Evolutionary conservation across 441 rosid species (phyloP).

Genomic region (Populus hybrid): DNA sequence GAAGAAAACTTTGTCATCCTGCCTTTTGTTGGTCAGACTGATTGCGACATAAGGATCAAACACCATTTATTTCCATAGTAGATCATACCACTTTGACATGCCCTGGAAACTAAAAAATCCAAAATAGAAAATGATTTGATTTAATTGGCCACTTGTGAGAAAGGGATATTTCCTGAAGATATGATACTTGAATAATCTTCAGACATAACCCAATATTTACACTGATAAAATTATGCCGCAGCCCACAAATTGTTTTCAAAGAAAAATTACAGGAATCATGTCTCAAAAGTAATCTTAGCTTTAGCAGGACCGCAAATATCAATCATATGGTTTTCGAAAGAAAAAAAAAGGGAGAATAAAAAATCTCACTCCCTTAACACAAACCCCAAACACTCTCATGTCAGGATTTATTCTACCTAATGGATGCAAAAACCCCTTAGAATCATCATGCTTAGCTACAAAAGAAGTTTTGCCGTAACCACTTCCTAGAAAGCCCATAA

Average conservation of each 20-base stretch:
- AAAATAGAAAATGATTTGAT: not conserved
- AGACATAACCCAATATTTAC: too few species aligned
- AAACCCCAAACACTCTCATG: not conserved
- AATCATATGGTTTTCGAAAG: not conserved
- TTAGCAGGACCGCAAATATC: not conserved
- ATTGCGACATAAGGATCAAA: not conserved
- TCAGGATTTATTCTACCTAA: not conserved
- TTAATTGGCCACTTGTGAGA: too few species aligned
- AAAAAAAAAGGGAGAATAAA: not conserved
- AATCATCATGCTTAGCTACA: not conserved
- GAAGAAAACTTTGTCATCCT: not conserved
- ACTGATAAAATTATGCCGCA: not conserved
- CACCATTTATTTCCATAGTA: not conserved
- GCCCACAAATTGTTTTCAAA: not conserved
- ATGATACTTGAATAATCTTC: too few species aligned
- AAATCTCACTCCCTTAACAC: not conserved
- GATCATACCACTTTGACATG: not conserved
- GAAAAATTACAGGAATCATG: not conserved
- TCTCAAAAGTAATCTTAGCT: not conserved
- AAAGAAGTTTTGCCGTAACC: not conserved
- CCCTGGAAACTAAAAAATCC: not conserved
- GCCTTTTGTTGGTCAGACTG: not conserved
- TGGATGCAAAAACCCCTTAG: not conserved
- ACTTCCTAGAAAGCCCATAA: not conserved
- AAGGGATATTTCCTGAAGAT: too few species aligned